A percentile compares a stretch with the other conserved stretches of the same genome.
Conservation (phyloP, 2,329 filamentous ascomycete genomes). For the Aspergillus calidoustus region DNA sequence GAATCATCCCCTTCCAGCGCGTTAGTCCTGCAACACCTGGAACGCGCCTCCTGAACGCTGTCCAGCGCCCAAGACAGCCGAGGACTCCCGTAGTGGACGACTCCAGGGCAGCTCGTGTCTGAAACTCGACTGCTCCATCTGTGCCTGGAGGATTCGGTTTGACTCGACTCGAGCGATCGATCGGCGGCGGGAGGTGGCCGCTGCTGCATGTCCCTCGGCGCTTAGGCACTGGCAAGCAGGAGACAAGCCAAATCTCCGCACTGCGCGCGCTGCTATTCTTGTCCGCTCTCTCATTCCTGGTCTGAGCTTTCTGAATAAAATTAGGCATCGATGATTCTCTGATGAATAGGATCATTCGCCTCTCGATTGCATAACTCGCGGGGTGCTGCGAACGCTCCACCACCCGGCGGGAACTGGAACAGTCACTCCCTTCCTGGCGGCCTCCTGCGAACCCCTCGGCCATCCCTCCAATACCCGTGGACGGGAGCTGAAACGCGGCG, state of each 20-base stretch:
- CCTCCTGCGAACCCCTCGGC: conserved; percentile 2
- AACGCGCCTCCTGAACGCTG: conserved; percentile 9
- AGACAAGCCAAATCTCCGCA: conserved; percentile 8
- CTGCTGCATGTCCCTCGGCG: conserved; percentile 15
- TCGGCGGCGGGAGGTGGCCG: conserved; percentile 8
- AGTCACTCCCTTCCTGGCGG: conserved; percentile 16
- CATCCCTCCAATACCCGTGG: conserved; percentile 9
- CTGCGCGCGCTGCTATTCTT: conserved; percentile 15
- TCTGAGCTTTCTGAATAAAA: not conserved
- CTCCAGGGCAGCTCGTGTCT: conserved; percentile 1
- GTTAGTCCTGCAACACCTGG: conserved; percentile 19
- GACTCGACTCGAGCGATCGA: conserved; percentile 16
- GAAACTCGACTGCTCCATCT: conserved; percentile 12
- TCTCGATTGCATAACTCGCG: not conserved
- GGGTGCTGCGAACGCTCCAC: conserved; percentile 2
- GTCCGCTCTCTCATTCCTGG: not conserved
- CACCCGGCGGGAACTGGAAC: conserved; percentile 29
- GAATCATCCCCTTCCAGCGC: conserved; percentile 20
- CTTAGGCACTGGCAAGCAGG: not conserved
- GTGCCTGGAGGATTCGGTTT: conserved; percentile 10
- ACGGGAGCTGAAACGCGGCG: conserved; percentile 28
- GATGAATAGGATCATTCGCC: not conserved
- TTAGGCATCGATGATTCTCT: not conserved
- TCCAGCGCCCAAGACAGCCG: not conserved
- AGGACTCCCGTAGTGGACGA: not conserved